A percentile compares a stretch with the other conserved stretches of the same genome.
These are phyloP conservation scores for Ustilago bromivora DNA, from an alignment of 1,284 basidiomycete species.

Conservation along the genomic window DNA sequence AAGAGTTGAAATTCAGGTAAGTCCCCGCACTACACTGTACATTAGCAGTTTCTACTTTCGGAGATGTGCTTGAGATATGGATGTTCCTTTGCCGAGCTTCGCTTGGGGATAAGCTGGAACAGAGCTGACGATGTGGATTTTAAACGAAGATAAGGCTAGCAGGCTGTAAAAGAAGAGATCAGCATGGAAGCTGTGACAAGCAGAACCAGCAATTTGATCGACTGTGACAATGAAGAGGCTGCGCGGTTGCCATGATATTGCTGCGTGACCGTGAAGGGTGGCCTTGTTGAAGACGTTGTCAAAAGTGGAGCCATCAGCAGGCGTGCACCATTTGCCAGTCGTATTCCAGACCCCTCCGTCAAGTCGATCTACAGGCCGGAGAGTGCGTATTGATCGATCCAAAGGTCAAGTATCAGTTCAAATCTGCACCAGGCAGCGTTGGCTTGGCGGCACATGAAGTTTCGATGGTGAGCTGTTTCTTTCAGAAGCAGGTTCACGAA, in stretches of 20 bases:
- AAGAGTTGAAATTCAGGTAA: no score
- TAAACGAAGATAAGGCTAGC: no score
- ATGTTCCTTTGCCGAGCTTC: no score
- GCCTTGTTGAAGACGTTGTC: neutral
- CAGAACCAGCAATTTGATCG: no score
- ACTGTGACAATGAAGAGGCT: no score
- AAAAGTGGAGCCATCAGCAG: neutral
- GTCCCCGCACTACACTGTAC: no score
- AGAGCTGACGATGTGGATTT: no score
- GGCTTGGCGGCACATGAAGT: neutral
- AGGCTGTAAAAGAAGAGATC: no score
- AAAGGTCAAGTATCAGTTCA: neutral
- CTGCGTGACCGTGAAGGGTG: neutral
- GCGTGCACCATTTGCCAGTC: slow-evolving; percentile 2
- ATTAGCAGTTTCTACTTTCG: no score
- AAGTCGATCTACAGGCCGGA: neutral
- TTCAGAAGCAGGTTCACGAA: neutral
- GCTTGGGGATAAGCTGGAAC: no score
- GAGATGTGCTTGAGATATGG: no score
- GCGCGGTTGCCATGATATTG: neutral
- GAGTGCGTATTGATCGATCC: neutral
- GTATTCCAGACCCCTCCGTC: neutral
- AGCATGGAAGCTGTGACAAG: no score
- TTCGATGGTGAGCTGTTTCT: neutral
- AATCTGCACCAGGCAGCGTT: neutral